Evolutionary conservation across 495 filamentous ascomycete species (phyloP).

Genomic region (Tuber melanosporum): DNA sequence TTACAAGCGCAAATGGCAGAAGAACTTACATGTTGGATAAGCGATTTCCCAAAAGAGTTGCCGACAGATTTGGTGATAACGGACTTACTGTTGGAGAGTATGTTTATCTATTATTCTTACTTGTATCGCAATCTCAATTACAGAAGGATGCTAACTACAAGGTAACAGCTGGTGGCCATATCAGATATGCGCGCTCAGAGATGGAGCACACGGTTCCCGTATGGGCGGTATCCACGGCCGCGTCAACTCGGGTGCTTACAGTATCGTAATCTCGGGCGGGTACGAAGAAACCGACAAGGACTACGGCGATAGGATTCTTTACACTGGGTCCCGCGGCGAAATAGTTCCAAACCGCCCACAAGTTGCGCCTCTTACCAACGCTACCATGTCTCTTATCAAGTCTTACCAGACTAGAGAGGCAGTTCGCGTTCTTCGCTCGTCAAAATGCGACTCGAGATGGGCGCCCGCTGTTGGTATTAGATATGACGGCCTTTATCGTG

Average conservation of each 20-base stretch:
- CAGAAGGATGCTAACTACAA: not conserved
- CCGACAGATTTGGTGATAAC: conserved; percentile 48
- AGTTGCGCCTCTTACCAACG: conserved; percentile 28
- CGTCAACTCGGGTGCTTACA: conserved; percentile 44
- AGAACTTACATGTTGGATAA: conserved; percentile 40
- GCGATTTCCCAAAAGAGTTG: conserved; percentile 14
- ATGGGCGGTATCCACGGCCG: conserved; percentile 49
- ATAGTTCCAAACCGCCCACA: conserved; percentile 15
- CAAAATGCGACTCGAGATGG: conserved; percentile 17
- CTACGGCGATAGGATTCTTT: conserved; percentile 46
- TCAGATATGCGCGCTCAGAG: conserved; percentile 47
- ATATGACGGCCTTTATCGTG: conserved; percentile 52
- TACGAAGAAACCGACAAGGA: conserved; percentile 49
- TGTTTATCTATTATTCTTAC: not conserved
- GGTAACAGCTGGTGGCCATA: conserved; percentile 48
- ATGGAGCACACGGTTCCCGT: conserved; percentile 49
- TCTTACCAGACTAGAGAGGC: conserved; percentile 38
- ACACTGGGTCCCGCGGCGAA: conserved; percentile 46
- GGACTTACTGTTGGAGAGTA: conserved; percentile 44
- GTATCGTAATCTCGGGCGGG: conserved; percentile 45
- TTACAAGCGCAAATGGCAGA: conserved; percentile 12
- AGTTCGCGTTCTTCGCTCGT: conserved; percentile 49
- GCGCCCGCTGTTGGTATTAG: conserved; percentile 47
- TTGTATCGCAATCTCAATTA: not conserved
- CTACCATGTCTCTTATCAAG: conserved; percentile 44